Base-by-base conservation (phyloP, 768 basidiomycete genomes). In the Tephrocybe sp. region DNA sequence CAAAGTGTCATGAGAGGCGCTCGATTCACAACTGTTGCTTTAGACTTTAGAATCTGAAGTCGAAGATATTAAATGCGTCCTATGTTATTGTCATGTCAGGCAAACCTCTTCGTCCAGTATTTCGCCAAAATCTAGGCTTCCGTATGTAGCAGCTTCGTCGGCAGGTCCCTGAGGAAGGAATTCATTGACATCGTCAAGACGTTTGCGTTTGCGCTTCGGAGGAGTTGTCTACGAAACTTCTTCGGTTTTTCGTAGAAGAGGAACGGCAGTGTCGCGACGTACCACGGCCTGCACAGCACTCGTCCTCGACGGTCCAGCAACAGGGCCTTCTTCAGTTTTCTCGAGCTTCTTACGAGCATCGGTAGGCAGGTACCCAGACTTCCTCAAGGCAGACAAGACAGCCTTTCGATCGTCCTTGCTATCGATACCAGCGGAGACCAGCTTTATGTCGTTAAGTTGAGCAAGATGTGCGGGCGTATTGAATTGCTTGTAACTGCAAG, bases 1-100 rank as follows among this genome's bases (percentile, higher is more conserved):
- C 96, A 98, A 1, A 89, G 93, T 49, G 86, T 93, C 90, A 98
- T 90, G 39, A 98, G 76, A 0, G 96, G 96, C 1, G 96, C 95
- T 20, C 96, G 85, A 67, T 98, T 98, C 39, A 91, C 78, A 17
- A 92, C 76, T 17, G 82, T 76, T 7, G 73, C 76, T 57, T 91
- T 86, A 17, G 66, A 68, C 54, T 66, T 73, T 37, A 97, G 74
- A 7, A 74, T 65, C 90, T 93, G 52, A 18, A 1, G 5, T 8
- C 25, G 26, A n/a, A 5, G 28, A 30, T 23, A 18, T 24, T 45
- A 9, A 36, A n/a, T 14, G 25, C n/a, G 23, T 15, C 18, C 10
- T 18, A 23, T 15, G 7, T 26, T 14, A 36, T 21, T 5, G 8
- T 36, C 34, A 34, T 17, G 6, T 30, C 10, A 45, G 25, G 59